Evolutionary conservation across 2,329 filamentous ascomycete genomes (phyloP).

Genomic region (Colletotrichum plurivorum): DNA sequence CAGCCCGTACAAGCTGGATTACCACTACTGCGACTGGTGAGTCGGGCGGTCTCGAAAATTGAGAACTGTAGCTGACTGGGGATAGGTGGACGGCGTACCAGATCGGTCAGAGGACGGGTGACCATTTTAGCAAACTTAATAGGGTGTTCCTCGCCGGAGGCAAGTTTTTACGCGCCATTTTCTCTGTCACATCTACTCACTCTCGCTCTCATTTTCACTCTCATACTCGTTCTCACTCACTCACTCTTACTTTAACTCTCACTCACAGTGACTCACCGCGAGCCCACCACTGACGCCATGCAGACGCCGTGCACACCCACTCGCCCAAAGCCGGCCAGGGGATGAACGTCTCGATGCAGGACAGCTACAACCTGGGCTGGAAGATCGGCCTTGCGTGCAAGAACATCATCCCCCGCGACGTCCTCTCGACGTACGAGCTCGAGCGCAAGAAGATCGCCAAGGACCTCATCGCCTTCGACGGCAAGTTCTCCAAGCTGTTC

Average conservation of each 20-base stretch:
- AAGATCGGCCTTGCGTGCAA: constrained; percentile 65
- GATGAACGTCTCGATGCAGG: constrained; percentile 82
- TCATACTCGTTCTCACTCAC: too few relatives aligned
- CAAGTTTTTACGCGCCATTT: neutral
- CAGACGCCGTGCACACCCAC: constrained; percentile 72
- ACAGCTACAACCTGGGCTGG: constrained; percentile 72
- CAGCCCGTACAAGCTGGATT: constrained; percentile 74
- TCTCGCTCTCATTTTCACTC: too few relatives aligned
- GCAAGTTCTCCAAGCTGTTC: constrained; percentile 70
- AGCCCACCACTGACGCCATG: neutral
- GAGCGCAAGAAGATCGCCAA: constrained; percentile 73
- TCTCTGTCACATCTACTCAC: too few relatives aligned
- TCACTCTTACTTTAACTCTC: too few relatives aligned
- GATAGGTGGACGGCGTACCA: constrained; percentile 73
- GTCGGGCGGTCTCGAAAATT: accelerated
- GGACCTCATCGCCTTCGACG: constrained; percentile 70
- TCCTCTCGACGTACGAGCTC: constrained; percentile 65
- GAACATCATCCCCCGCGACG: constrained; percentile 55
- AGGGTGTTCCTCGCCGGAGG: constrained; percentile 77
- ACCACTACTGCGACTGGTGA: constrained; percentile 72
- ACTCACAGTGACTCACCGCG: too few relatives aligned
- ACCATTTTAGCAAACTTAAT: constrained; percentile 67
- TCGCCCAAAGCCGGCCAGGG: constrained; percentile 77
- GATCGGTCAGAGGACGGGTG: constrained; percentile 76
- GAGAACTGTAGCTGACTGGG: neutral